Evolutionary conservation across 768 basidiomycete species (phyloP), one percentile per base, ranked within the genome.

Genomic region (Russula sp.): DNA sequence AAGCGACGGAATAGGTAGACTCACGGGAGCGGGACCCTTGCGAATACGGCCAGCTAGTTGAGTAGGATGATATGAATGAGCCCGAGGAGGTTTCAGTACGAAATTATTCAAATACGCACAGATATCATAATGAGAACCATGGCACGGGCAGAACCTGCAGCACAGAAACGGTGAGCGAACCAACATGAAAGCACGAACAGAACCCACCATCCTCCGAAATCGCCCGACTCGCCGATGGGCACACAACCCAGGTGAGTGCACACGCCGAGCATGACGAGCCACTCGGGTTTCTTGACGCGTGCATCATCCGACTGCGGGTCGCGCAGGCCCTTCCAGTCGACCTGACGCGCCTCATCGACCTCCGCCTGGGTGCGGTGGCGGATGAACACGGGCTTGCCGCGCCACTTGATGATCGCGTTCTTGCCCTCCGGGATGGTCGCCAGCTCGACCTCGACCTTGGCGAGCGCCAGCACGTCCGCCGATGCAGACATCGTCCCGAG

Each of bases 351-450:
- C 78, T 99, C 97, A 65, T 91, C 84, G 69, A 99, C 90, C 79
- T 99, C 97, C 59, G 79, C 82, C 59, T 80, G 70, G 14, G 97
- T 99, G 70, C 97, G 85, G 80, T 99, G 97, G 67, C 97, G 85
- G 74, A 99, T 93, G 81, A 98, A 98, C 58, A 99, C 97, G 66
- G 97, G 97, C 81, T 99, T 99, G 74, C 97, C 97, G 71, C 97
- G 90, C 97, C 97, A 99, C 80, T 98, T 94, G 78, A 95, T 90
- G 75, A 96, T 86, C 68, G 88, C 90, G 73, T 96, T 95, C 83
- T 94, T 95, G 75, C 94, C 94, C 81, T 98, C 93, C 41, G 97
- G 97, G 70, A 99, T 98, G 63, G 76, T 78, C 58, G 77, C 76
- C 63, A 99, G 84, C 42, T 96, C 93, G 62, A 99, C 85, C 77